Conservation (phyloP, 2,329 filamentous ascomycete genomes). For the Diaporthe citri region DNA sequence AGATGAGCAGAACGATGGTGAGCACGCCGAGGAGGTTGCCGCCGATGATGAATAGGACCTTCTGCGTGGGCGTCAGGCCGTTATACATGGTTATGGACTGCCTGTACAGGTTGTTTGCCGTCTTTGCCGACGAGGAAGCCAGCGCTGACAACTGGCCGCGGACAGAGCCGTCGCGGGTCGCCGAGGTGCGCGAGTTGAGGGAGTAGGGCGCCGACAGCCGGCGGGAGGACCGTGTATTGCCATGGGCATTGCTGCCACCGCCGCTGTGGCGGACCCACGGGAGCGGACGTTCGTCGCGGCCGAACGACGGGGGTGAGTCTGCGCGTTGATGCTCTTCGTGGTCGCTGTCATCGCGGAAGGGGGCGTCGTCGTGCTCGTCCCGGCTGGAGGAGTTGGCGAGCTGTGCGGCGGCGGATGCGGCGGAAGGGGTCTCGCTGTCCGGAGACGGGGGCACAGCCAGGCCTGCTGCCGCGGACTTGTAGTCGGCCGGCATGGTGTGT, state of each 20-base stretch:
- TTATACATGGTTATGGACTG: conserved; percentile 64
- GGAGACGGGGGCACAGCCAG: conserved; percentile 58
- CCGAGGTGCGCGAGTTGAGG: conserved; percentile 43
- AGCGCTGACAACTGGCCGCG: conserved; percentile 46
- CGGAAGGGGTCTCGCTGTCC: conserved; percentile 44
- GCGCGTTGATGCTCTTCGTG: neutral
- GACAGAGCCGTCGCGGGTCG: conserved; percentile 43
- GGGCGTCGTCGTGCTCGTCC: conserved; percentile 37
- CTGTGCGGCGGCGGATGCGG: conserved; percentile 49
- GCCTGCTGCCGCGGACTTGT: conserved; percentile 62
- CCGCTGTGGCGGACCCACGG: conserved; percentile 52
- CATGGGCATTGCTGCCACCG: neutral
- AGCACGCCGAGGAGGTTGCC: conserved; percentile 65
- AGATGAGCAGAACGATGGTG: conserved; percentile 78
- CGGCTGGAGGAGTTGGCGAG: conserved; percentile 38
- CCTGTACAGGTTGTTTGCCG: conserved; percentile 58
- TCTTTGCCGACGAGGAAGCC: conserved; percentile 55
- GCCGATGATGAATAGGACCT: conserved; percentile 66
- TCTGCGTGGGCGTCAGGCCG: conserved; percentile 71
- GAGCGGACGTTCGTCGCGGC: conserved; percentile 8
- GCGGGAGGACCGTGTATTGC: conserved; percentile 47
- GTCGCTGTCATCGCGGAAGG: conserved; percentile 43
- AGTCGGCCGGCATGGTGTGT: conserved; percentile 63
- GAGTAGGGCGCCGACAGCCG: conserved; percentile 59
- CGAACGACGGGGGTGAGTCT: neutral